Percentiles rank a stretch among this genome's conserved stretches.
These are phyloP conservation scores for Thielaviopsis musarum DNA, from an alignment of 2,329 filamentous ascomycete species.

Conservation along the genomic window DNA sequence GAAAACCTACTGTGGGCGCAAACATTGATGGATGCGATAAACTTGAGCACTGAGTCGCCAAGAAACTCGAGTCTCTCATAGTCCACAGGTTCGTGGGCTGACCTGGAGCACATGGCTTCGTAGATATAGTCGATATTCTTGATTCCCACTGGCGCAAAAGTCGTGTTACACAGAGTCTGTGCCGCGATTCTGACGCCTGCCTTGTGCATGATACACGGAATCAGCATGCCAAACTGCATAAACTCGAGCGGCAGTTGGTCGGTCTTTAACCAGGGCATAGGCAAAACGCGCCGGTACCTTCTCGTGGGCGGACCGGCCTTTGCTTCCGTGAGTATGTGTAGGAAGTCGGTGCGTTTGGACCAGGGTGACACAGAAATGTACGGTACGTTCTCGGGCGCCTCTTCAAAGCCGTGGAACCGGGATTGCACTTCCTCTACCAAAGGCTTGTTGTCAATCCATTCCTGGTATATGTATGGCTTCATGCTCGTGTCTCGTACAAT, in stretches of 20 bases:
- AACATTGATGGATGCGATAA: slow-evolving; percentile 50
- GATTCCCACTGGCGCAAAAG: slow-evolving; percentile 30
- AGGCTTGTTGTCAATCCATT: slow-evolving; percentile 28
- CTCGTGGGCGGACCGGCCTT: slow-evolving; percentile 21
- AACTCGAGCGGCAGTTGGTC: slow-evolving; percentile 30
- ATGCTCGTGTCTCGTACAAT: slow-evolving; percentile 18
- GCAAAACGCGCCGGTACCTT: slow-evolving; percentile 28
- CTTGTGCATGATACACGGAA: slow-evolving; percentile 59
- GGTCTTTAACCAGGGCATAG: slow-evolving; percentile 29
- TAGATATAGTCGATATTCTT: slow-evolving; percentile 37
- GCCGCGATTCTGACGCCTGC: slow-evolving; percentile 50
- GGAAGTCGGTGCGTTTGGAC: slow-evolving; percentile 40
- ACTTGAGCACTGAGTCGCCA: slow-evolving; percentile 71
- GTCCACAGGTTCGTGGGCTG: slow-evolving; percentile 41
- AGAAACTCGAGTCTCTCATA: slow-evolving; percentile 81
- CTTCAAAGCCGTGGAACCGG: slow-evolving; percentile 21
- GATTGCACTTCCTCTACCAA: slow-evolving; percentile 22
- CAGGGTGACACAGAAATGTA: slow-evolving; percentile 34
- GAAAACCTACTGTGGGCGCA: slow-evolving; percentile 29
- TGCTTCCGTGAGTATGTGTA: slow-evolving; percentile 25
- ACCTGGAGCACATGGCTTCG: slow-evolving; percentile 53
- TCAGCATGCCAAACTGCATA: slow-evolving; percentile 38
- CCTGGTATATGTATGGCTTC: slow-evolving; percentile 26
- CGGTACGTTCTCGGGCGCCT: slow-evolving; percentile 26
- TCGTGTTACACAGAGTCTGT: slow-evolving; percentile 30